These are phyloP conservation scores for Leishmania lainsoni DNA, from an alignment of 208 protist genomes.

Conservation along the genomic window DNA sequence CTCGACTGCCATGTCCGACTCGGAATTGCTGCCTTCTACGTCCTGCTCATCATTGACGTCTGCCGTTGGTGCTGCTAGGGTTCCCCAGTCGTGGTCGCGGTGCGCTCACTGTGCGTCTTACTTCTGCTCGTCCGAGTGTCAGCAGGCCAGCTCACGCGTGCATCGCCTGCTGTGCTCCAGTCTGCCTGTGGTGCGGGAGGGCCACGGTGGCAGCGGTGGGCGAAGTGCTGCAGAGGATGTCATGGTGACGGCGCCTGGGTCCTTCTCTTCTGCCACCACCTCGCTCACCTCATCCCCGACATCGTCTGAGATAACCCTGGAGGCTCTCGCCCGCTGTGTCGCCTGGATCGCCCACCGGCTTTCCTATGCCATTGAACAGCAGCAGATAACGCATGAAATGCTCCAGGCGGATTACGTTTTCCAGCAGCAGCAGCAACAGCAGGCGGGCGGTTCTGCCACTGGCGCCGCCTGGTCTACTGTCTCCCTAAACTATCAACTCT, in stretches of 20 bases:
- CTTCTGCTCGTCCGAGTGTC: constrained; percentile 70
- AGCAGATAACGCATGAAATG: constrained; percentile 42
- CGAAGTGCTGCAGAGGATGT: not conserved
- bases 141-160: constrained; percentile 23
- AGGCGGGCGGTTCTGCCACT: not conserved
- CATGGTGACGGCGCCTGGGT: not conserved
- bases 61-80: not conserved
- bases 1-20: not conserved
- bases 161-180: constrained; percentile 65
- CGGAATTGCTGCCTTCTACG: not conserved
- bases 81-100: constrained; percentile 29
- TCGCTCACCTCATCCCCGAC: not conserved
- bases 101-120: constrained; percentile 49
- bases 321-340: constrained; percentile 71
- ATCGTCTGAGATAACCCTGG: constrained; percentile 48
- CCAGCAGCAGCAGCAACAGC: constrained; percentile 25
- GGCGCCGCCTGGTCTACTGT: constrained; percentile 3
- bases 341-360: constrained; percentile 59
- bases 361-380: constrained; percentile 43
- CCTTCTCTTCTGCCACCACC: not conserved
- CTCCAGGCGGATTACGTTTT: constrained; percentile 38
- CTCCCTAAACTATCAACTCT: constrained; percentile 61
- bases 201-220: not conserved
- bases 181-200: constrained; percentile 33
- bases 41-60: not conserved